Conservation (phyloP, 148 eudicot species). For the Simmondsia chinensis region DNA sequence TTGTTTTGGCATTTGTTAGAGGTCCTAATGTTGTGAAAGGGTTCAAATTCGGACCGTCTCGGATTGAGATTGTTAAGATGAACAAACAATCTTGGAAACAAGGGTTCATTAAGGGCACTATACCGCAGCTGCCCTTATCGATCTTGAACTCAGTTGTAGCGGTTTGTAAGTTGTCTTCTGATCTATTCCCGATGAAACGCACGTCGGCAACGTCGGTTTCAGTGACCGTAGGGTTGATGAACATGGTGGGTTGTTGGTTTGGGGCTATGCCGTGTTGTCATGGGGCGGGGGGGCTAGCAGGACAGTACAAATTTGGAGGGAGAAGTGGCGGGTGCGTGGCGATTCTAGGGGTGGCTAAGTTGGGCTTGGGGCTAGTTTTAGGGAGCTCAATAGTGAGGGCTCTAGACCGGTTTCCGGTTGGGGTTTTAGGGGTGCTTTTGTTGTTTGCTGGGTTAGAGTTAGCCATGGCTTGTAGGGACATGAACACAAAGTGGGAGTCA, state of each 20-base stretch:
- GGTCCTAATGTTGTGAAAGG: conserved; percentile 48
- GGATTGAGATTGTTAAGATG: conserved; percentile 29
- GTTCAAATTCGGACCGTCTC: conserved; percentile 61
- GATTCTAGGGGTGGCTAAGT: conserved; percentile 50
- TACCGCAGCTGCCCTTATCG: conserved; percentile 76
- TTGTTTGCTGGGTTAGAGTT: conserved; percentile 84
- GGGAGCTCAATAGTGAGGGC: conserved; percentile 64
- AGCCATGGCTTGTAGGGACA: conserved; percentile 77
- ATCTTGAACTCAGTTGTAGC: conserved; percentile 85
- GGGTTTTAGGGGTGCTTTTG: conserved; percentile 65
- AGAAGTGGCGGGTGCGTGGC: conserved; percentile 87
- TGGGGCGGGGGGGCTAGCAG: conserved; percentile 96
- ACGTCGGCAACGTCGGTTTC: conserved; percentile 71
- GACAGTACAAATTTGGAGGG: conserved; percentile 92
- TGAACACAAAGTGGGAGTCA: conserved; percentile 52
- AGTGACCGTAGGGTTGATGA: conserved; percentile 68
- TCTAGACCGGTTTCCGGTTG: conserved; percentile 67
- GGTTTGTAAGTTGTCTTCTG: conserved; percentile 62
- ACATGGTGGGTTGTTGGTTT: conserved; percentile 84
- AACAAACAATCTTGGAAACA: conserved; percentile 70
- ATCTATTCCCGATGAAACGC: conserved; percentile 55
- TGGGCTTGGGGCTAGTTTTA: conserved; percentile 49
- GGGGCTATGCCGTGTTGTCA: conserved; percentile 92
- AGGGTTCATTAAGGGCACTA: conserved; percentile 76
- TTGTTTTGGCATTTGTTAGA: conserved; percentile 41